Evolutionary conservation across 148 eudicot genomes (phyloP).

Genomic region (Rhododendron ovatum): DNA sequence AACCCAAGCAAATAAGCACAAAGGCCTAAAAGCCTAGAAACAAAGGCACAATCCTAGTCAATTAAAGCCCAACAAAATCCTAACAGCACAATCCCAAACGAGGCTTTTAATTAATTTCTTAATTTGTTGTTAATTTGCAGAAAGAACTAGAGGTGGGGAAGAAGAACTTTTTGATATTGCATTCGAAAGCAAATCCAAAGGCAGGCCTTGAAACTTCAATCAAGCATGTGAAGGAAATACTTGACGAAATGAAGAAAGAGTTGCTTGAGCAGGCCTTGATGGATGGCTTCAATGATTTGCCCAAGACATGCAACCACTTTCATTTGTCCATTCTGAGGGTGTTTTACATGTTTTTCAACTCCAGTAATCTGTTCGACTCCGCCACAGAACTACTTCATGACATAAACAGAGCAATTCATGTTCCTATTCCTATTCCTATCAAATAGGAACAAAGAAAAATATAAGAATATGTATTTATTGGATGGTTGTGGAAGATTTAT

Average conservation of each 20-base stretch:
- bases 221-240: constrained; percentile 16
- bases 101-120: neutral
- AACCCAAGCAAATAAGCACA: no score
- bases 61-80: no score
- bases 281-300: constrained; percentile 17
- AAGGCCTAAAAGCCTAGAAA: no score
- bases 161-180: constrained; percentile 27
- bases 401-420: constrained; percentile 32
- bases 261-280: constrained; percentile 28
- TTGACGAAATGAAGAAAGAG: constrained; percentile 24
- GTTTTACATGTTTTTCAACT: constrained; percentile 46
- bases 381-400: constrained; percentile 25
- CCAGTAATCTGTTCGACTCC: constrained; percentile 27
- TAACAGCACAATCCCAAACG: no score
- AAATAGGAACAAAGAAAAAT: neutral
- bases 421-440: constrained; percentile 22
- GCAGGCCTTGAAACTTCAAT: constrained; percentile 25
- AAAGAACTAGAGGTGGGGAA: constrained; percentile 39
- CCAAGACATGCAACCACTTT: constrained; percentile 20
- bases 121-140: constrained; percentile 15
- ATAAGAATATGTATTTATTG: neutral
- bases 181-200: constrained; percentile 27
- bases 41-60: no score
- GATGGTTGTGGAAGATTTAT: neutral
- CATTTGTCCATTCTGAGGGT: constrained; percentile 32